Conservation (phyloP, 176 grass and related monocot genomes). For the Canna indica region DNA sequence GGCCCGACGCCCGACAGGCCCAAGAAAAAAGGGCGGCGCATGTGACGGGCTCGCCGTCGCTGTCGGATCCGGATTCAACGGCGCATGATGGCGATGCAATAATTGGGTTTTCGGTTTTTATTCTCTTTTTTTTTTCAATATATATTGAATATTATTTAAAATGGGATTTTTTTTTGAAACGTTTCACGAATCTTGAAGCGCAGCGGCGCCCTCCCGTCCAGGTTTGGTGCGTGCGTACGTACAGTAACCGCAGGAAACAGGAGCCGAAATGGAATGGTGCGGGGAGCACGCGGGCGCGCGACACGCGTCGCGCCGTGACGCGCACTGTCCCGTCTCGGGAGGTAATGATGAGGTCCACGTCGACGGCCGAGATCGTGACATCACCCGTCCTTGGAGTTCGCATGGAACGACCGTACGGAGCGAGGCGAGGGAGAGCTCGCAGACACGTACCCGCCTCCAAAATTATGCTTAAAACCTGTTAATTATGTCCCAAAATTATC, state of each 20-base stretch:
- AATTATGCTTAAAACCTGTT: too few species aligned
- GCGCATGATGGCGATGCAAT: background rate
- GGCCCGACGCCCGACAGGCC: too few species aligned
- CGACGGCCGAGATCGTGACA: background rate
- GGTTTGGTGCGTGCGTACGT: too few species aligned
- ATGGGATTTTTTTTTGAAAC: too few species aligned
- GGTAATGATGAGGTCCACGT: slow-evolving; percentile 10
- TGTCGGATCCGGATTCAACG: background rate
- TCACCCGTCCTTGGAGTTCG: background rate
- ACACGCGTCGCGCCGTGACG: background rate
- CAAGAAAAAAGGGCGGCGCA: background rate
- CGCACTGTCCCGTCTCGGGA: background rate
- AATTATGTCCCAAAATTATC: too few species aligned
- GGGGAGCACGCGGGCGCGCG: background rate
- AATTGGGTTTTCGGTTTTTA: background rate
- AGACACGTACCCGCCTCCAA: background rate
- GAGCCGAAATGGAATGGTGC: too few species aligned
- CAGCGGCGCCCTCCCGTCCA: background rate
- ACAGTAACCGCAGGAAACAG: too few species aligned
- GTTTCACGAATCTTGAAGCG: background rate
- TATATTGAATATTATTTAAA: too few species aligned
- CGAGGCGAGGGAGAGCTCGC: background rate
- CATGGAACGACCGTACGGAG: background rate
- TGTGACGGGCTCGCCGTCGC: background rate
- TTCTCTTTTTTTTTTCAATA: too few species aligned